A percentile compares a stretch with the other conserved stretches of the same genome.
phyloP scores from a whole-genome alignment of 768 basidiomycete species.

The Pholiota microspora region DNA sequence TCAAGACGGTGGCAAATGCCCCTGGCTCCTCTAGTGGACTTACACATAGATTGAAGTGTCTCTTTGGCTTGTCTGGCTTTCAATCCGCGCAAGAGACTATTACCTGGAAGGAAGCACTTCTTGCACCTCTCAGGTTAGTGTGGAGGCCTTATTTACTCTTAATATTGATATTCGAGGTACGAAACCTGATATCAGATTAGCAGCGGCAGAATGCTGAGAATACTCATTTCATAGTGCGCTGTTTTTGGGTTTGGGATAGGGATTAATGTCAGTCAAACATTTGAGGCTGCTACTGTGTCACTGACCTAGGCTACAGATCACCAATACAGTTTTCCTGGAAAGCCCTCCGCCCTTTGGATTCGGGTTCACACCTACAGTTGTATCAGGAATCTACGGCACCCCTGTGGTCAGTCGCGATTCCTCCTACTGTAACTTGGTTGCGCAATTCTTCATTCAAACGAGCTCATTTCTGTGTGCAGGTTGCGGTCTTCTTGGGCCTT shows the following conservation, averaged over 20 bases:
- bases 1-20: conserved; percentile 37
- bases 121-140: conserved; percentile 47
- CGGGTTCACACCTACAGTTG: conserved; percentile 45
- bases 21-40: conserved; percentile 34
- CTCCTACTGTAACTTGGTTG: no score
- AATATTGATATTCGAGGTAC: conserved; percentile 51
- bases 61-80: conserved; percentile 61
- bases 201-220: no score
- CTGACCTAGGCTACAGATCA: no score
- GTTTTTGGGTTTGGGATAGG: conserved; percentile 67
- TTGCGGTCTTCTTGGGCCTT: conserved; percentile 52
- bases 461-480: conserved; percentile 26
- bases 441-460: no score
- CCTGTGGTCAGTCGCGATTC: conserved; percentile 40
- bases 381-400: conserved; percentile 53
- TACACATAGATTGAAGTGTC: conserved; percentile 48
- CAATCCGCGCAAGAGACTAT: conserved; percentile 54
- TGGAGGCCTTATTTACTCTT: conserved; percentile 62
- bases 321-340: conserved; percentile 63
- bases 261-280: conserved; percentile 51
- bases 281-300: no score
- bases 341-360: conserved; percentile 51
- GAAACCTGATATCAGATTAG: no score
- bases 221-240: background rate
- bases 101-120: conserved; percentile 45